A percentile compares a stretch with the other conserved stretches of the same genome.
These are phyloP conservation scores for Colletotrichum horii DNA, from an alignment of 2,329 filamentous ascomycete species.

Conservation along the genomic window DNA sequence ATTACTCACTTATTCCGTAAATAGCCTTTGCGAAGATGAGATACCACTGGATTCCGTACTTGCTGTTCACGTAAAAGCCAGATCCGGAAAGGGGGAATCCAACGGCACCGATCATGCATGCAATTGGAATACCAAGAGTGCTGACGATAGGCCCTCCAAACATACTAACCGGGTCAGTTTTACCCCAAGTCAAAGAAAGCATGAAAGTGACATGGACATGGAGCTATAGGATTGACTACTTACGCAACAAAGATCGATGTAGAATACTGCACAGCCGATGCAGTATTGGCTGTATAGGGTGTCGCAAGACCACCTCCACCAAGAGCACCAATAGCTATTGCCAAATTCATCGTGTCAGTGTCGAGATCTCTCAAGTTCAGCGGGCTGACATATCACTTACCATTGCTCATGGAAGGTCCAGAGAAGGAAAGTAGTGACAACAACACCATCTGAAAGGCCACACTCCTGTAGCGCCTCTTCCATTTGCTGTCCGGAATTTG, in stretches of 20 bases:
- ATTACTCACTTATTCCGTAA: neutral
- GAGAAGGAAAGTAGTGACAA: neutral
- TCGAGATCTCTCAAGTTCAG: neutral
- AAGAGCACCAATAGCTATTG: neutral
- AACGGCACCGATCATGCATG: neutral
- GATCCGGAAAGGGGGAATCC: neutral
- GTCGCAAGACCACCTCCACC: neutral
- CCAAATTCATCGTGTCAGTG: neutral
- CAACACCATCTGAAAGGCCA: neutral
- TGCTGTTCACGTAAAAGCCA: neutral
- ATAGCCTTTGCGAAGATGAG: neutral
- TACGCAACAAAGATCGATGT: neutral
- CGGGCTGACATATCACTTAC: rapidly evolving
- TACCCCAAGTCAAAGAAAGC: rapidly evolving
- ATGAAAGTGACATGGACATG: neutral
- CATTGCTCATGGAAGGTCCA: neutral
- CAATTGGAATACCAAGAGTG: neutral
- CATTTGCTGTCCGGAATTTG: neutral
- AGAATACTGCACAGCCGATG: neutral
- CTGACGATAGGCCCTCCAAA: neutral
- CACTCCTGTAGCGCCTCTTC: neutral
- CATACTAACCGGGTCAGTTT: neutral
- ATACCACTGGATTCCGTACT: neutral
- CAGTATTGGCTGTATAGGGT: neutral
- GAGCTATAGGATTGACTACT: rapidly evolving